Base-by-base conservation (phyloP, 768 basidiomycete species). In the Phallus indusiatus region DNA sequence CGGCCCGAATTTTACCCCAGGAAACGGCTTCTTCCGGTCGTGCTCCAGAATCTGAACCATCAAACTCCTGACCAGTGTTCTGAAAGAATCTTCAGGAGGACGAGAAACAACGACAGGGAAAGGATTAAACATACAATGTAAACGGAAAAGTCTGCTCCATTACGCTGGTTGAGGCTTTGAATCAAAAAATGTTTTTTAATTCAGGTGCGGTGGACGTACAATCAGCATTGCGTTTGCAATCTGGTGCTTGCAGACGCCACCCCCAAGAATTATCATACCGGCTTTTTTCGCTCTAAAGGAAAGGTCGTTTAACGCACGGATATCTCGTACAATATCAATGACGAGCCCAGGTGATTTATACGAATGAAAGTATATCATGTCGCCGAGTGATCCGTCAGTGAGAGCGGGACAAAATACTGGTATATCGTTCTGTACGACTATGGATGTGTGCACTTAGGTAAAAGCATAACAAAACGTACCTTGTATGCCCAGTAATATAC, bases 201-300 rank as follows among this genome's bases (percentile, higher is more conserved):
- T 47, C 20, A 33, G 8, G 9, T 48, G 49, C 11, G 20, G 5
- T 53, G 42, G 21, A 64, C 81, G 72, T 71, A 97, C 95, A 68
- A 99, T 96, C 21, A 99, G 76, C 96, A 99, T 97, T 1, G 95
- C 94, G 68, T 99, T 99, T n/a, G 95, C 95, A 59, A 99, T 96
- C 69, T 99, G 96, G 69, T 99, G 96, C 70, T 99, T 99, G 76
- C 94, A 98, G 10, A 99, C 94, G 0, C 96, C 96, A 1, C 96
- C 96, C 8, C 96, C 96, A 12, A 98, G 82, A 55, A 99, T 84
- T 65, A 99, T 92, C 94, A 98, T 98, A 1, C 96, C 96, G 18
- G 96, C 96, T 73, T 92, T 94, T 58, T 82, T 84, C 36, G 94
- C 88, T 63, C 81, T 85, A 56, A 96, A 80, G 11, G 89, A 83